phyloP scores from a whole-genome alignment of 2,329 filamentous ascomycete genomes.

The Plectosphaerella sp. region DNA sequence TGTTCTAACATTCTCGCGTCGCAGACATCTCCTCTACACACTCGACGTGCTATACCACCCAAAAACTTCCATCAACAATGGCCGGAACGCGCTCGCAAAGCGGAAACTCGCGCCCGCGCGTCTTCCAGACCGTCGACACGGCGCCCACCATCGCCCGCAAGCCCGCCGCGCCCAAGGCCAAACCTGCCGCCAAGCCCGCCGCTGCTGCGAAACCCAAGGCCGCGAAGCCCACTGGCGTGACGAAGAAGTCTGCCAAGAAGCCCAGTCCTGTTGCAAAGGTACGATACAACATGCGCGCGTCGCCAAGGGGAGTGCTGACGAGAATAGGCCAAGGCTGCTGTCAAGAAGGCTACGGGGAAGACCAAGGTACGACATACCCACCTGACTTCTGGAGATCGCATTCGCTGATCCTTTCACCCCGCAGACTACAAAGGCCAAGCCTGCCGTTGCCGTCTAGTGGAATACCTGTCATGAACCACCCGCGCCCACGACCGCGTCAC shows the following conservation, averaged over 20 bases:
- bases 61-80: constrained; percentile 25
- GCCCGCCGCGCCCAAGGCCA: constrained; percentile 8
- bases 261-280: constrained; percentile 7
- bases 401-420: background rate
- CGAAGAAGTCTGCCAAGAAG: constrained; percentile 14
- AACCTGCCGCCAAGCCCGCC: background rate
- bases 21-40: background rate
- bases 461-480: background rate
- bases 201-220: constrained; percentile 1
- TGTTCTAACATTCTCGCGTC: background rate
- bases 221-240: constrained; percentile 11
- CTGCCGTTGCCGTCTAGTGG: background rate
- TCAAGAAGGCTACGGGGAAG: constrained; percentile 10
- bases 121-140: constrained; percentile 45
- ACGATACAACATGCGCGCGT: background rate
- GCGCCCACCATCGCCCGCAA: constrained; percentile 38
- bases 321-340: constrained; percentile 9
- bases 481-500: background rate
- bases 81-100: constrained; percentile 46
- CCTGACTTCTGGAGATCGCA: background rate
- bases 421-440: constrained; percentile 12
- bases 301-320: background rate
- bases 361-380: constrained; percentile 3
- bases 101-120: constrained; percentile 48
- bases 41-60: background rate